These are phyloP conservation scores for Cucurbita ficifolia DNA, from an alignment of 306 rosid species.

Conservation along the genomic window DNA sequence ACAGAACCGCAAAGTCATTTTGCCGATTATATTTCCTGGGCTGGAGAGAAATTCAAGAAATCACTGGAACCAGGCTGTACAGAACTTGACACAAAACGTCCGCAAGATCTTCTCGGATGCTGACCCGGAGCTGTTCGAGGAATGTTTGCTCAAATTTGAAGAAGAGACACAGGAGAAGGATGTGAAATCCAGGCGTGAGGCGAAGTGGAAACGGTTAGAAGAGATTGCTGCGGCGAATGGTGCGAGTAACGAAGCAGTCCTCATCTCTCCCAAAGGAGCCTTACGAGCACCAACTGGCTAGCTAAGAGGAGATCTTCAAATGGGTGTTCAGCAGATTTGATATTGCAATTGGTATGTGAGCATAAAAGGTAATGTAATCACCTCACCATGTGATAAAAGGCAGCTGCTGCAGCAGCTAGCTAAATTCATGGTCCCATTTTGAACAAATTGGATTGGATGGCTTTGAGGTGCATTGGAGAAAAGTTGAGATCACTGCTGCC, in stretches of 20 bases:
- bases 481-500: not conserved
- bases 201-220: slow-evolving; percentile 73
- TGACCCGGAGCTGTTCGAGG: slow-evolving; percentile 65
- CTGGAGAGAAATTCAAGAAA: slow-evolving; percentile 55
- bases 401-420: slow-evolving; percentile 2
- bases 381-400: not conserved
- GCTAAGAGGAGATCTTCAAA: not conserved
- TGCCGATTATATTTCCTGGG: slow-evolving; percentile 79
- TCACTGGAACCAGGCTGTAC: slow-evolving; percentile 96
- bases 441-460: not conserved
- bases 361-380: slow-evolving; percentile 1
- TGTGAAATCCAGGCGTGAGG: slow-evolving; percentile 36
- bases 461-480: not conserved
- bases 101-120: slow-evolving; percentile 67
- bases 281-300: slow-evolving; percentile 38
- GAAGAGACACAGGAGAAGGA: slow-evolving; percentile 53
- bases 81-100: slow-evolving; percentile 70
- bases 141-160: slow-evolving; percentile 54
- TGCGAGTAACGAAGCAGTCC: slow-evolving; percentile 56
- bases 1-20: slow-evolving; percentile 56
- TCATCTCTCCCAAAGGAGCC: slow-evolving; percentile 50
- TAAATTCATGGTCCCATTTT: not conserved
- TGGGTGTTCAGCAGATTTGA: slow-evolving; percentile 2
- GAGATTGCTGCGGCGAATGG: slow-evolving; percentile 73
- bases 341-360: slow-evolving; percentile 4